phyloP scores from a whole-genome alignment of 345 rosid genomes.

The Cardamine chenopodiifolia region DNA sequence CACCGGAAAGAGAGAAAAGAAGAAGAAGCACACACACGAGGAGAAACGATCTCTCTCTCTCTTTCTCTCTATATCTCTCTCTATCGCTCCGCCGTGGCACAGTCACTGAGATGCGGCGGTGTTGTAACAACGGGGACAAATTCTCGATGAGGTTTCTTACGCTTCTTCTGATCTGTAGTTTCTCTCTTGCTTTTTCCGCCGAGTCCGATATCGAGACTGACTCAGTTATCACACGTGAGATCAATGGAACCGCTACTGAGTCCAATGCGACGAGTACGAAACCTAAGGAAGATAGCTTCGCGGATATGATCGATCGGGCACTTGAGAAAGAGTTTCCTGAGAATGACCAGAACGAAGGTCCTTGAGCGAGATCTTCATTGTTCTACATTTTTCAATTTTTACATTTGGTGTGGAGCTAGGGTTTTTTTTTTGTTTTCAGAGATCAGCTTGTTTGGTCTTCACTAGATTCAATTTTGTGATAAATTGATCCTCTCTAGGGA shows the following conservation, averaged over 20 bases:
- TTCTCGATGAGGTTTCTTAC: slow-evolving; percentile 44
- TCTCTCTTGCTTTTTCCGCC: slow-evolving; percentile 45
- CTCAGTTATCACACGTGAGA: slow-evolving; percentile 37
- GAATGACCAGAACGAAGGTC: slow-evolving; percentile 79
- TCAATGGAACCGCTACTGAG: slow-evolving; percentile 46
- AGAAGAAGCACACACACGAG: slow-evolving; percentile 32
- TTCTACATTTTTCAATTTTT: neutral
- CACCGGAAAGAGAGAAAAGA: slow-evolving; percentile 41
- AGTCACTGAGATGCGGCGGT: slow-evolving; percentile 36
- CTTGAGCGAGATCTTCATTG: slow-evolving; percentile 51
- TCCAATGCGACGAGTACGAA: slow-evolving; percentile 51
- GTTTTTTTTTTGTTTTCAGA: slow-evolving; percentile 34
- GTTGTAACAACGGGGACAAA: neutral
- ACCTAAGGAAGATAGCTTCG: slow-evolving; percentile 73
- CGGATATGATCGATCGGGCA: slow-evolving; percentile 86
- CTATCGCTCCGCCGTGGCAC: slow-evolving; percentile 23
- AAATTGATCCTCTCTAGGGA: slow-evolving; percentile 19
- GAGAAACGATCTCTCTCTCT: slow-evolving; percentile 18
- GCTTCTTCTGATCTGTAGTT: slow-evolving; percentile 47
- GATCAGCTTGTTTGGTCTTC: slow-evolving; percentile 32
- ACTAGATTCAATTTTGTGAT: slow-evolving; percentile 10
- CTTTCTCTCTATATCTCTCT: neutral
- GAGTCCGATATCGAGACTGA: slow-evolving; percentile 41
- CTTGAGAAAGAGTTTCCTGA: slow-evolving; percentile 89
- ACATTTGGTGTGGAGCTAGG: slow-evolving; percentile 37